Evolutionary conservation across 495 filamentous ascomycete genomes (phyloP), one percentile per base, ranked within the genome.

Genomic region (Penicillium bialowiezense): DNA sequence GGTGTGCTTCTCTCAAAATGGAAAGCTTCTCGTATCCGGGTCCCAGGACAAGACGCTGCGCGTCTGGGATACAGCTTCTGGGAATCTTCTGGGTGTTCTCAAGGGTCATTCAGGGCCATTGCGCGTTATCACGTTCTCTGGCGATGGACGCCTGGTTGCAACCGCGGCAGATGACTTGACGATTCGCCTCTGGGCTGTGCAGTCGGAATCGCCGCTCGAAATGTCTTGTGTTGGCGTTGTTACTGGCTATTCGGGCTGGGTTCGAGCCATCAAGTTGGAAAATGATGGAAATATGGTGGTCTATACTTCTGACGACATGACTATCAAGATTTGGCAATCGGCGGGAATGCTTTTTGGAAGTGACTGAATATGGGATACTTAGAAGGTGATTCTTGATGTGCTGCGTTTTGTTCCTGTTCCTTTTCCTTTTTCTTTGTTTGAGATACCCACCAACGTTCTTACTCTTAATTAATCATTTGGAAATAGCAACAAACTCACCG

Each of bases 1-100:
- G 7, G 45, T 48, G 3, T 40, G 45, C 19, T 48, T 48, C 26
- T 60, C 56, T 23, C 50, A 29, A 3, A 40, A 59, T 48, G 58
- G 58, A 21, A 34, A 28, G 32, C 40, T 51, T 23, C 34, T 60
- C 1, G 55, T 46, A 3, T 60, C 49, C 7, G 54, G 42, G 7
- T 54, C 48, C 15, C 13, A 44, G 35, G 55, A 60, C 41, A 40
- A 44, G 13, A 59, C 41, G 1, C 35, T 60, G 34, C 41, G 47
- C 33, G 45, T 59, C 9, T 60, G 45, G 55, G 50, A 60, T 34
- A 55, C 50, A 17, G 15, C 36, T 26, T 55, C 50, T 24, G 55
- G 55, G 12, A 15, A 23, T 18, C 12, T 20, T 8, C 40, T 38
- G 2, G 15, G 28, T 10, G 33, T 44, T 14, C 41, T 51, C 20